Conservation (phyloP, 2,329 filamentous ascomycete species). For the Trichoderma breve region DNA sequence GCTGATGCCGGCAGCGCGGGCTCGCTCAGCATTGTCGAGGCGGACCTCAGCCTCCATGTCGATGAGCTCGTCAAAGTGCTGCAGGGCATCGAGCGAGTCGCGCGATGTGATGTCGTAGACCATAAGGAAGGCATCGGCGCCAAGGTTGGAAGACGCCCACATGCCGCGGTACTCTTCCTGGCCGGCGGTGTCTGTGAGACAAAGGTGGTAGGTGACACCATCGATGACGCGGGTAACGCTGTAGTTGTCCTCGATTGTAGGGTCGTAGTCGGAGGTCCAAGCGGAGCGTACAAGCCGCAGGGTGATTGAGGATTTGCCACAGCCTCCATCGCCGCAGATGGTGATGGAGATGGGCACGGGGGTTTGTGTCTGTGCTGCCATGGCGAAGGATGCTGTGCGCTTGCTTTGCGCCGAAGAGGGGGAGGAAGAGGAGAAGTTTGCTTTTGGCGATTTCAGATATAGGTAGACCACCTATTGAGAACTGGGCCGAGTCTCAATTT, state of each 20-base stretch:
- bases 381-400: neutral
- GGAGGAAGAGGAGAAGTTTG: neutral
- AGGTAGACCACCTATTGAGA: neutral
- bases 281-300: slow-evolving; percentile 76
- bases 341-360: slow-evolving; percentile 68
- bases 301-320: slow-evolving; percentile 82
- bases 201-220: slow-evolving; percentile 75
- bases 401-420: slow-evolving; percentile 2
- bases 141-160: slow-evolving; percentile 77
- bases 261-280: slow-evolving; percentile 82
- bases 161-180: slow-evolving; percentile 87
- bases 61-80: slow-evolving; percentile 80
- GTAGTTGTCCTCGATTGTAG: slow-evolving; percentile 82
- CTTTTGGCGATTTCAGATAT: neutral
- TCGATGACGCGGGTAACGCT: slow-evolving; percentile 77
- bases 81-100: slow-evolving; percentile 66
- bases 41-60: slow-evolving; percentile 75
- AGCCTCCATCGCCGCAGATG: slow-evolving; percentile 82
- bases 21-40: slow-evolving; percentile 59
- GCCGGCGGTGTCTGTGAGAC: slow-evolving; percentile 80
- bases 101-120: slow-evolving; percentile 82
- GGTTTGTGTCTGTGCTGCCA: slow-evolving; percentile 19
- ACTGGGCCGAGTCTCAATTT: neutral
- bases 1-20: slow-evolving; percentile 43
- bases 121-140: slow-evolving; percentile 78